Conservation (phyloP, 2,329 filamentous ascomycete species). For the Penicillium sp. region DNA sequence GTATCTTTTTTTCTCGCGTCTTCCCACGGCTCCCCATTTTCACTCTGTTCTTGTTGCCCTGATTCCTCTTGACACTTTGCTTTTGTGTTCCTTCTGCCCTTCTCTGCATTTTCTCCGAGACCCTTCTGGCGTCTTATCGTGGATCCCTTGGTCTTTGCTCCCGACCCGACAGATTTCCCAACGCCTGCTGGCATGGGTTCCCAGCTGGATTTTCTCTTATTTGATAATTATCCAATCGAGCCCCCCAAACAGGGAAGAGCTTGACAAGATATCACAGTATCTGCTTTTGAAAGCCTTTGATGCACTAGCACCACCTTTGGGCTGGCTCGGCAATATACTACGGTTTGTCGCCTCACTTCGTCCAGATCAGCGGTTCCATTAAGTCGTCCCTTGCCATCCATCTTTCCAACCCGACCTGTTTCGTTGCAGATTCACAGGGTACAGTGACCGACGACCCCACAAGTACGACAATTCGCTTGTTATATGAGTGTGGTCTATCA, state of each 20-base stretch:
- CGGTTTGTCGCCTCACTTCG: background rate
- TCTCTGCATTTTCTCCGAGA: background rate
- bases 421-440: background rate
- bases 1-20: background rate
- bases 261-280: background rate
- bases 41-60: background rate
- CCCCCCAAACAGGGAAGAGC: background rate
- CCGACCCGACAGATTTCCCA: background rate
- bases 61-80: background rate
- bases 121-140: background rate
- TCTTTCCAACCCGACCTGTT: background rate
- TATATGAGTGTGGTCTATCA: background rate
- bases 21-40: background rate
- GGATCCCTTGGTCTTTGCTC: background rate
- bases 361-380: background rate
- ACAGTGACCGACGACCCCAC: background rate
- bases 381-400: background rate
- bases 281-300: background rate
- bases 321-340: background rate
- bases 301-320: background rate
- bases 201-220: background rate
- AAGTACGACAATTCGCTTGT: background rate
- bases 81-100: background rate
- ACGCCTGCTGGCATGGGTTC: background rate
- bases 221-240: background rate